These are phyloP conservation scores for Fibroporia radiculosa DNA, from an alignment of 768 basidiomycete genomes.

Conservation along the genomic window DNA sequence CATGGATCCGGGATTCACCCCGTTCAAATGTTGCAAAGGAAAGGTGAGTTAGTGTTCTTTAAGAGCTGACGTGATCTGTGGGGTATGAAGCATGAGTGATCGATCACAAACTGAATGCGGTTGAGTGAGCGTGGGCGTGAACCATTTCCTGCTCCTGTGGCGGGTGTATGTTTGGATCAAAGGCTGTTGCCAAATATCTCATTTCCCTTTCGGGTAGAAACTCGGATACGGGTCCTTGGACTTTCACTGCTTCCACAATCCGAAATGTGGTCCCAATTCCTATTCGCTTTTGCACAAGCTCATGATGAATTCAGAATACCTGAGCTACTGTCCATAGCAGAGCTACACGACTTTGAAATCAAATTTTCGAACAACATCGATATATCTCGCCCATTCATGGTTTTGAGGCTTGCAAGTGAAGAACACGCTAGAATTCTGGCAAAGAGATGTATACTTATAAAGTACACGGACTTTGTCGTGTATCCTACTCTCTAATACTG, in stretches of 20 bases:
- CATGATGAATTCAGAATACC: conserved; percentile 82
- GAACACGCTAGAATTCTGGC: conserved; percentile 71
- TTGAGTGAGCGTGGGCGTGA: not conserved
- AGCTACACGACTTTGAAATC: conserved; percentile 62
- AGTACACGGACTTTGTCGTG: conserved; percentile 33
- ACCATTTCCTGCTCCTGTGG: not conserved
- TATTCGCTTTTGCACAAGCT: conserved; percentile 74
- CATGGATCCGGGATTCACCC: not conserved
- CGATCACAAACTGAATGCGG: not conserved
- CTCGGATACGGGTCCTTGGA: no score
- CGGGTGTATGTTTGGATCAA: not conserved
- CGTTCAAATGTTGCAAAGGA: not conserved
- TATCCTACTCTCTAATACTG: not conserved
- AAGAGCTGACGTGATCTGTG: no score
- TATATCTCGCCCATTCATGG: conserved; percentile 63
- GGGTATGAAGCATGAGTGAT: not conserved
- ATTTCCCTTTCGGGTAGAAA: not conserved
- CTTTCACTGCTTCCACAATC: no score
- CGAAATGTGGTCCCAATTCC: no score
- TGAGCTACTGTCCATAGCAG: conserved; percentile 70
- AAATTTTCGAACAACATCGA: conserved; percentile 38
- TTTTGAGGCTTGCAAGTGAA: conserved; percentile 60
- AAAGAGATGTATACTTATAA: conserved; percentile 73
- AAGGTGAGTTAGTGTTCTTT: no score
- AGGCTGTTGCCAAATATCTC: conserved; percentile 1